Evolutionary conservation across 2,329 filamentous ascomycete genomes (phyloP).

Genomic region (Phialocephala subalpina): DNA sequence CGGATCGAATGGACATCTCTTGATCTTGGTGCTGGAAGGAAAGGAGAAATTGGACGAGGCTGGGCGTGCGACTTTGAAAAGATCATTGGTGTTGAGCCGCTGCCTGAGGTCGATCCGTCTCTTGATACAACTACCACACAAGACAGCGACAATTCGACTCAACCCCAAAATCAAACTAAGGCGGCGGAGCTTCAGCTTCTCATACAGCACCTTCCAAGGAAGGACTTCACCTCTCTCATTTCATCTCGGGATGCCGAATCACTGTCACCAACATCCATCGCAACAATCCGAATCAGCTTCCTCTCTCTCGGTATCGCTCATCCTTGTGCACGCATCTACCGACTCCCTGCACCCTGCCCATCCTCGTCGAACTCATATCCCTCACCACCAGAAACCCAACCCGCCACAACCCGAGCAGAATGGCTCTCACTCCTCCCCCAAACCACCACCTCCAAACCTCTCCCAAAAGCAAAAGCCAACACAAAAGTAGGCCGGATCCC

Average conservation of each 20-base stretch:
- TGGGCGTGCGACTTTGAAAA: slow-evolving; percentile 85
- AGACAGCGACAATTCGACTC: slow-evolving; percentile 11
- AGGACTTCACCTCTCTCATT: slow-evolving; percentile 36
- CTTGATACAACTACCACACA: slow-evolving; percentile 20
- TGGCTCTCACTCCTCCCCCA: slow-evolving; percentile 71
- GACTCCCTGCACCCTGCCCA: slow-evolving; percentile 65
- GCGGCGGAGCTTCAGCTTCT: slow-evolving; percentile 8
- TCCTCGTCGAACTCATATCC: slow-evolving; percentile 17
- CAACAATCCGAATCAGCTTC: slow-evolving; percentile 73
- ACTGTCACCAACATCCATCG: slow-evolving; percentile 50
- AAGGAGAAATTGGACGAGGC: slow-evolving; percentile 83
- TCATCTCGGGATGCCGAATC: slow-evolving; percentile 32
- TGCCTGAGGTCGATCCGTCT: slow-evolving; percentile 11
- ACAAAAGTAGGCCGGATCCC: slow-evolving; percentile 32
- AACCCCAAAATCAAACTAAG: not conserved
- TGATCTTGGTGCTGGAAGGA: slow-evolving; percentile 75
- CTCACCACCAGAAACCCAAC: slow-evolving; percentile 41
- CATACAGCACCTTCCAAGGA: slow-evolving; percentile 31
- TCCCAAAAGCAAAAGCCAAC: slow-evolving; percentile 35
- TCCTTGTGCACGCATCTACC: slow-evolving; percentile 83
- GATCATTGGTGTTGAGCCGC: slow-evolving; percentile 24
- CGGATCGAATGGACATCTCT: slow-evolving; percentile 78
- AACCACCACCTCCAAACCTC: slow-evolving; percentile 34
- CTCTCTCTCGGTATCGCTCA: slow-evolving; percentile 74
- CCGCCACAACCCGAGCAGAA: slow-evolving; percentile 62